These are phyloP conservation scores for Cytospora chrysosperma DNA, from an alignment of 2,329 filamentous ascomycete genomes.

Conservation along the genomic window DNA sequence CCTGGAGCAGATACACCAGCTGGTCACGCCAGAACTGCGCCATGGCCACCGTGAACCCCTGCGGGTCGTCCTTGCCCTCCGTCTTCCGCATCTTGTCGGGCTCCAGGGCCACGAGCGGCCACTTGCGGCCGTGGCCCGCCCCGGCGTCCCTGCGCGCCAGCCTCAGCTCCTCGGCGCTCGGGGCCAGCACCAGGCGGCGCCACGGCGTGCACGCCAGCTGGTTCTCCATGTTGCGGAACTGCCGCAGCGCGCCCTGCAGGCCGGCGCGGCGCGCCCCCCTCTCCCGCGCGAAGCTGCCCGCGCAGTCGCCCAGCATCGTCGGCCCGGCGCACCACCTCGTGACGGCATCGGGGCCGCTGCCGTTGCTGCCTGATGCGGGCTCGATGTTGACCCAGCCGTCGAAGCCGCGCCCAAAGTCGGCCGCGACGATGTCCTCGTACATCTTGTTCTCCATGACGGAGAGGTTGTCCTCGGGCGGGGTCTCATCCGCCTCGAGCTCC, in stretches of 20 bases:
- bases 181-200: conserved; percentile 39
- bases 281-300: conserved; percentile 33
- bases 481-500: neutral
- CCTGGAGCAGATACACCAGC: conserved; percentile 8
- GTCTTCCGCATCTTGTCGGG: conserved; percentile 9
- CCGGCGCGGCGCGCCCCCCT: conserved; percentile 46
- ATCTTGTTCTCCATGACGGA: conserved; percentile 35
- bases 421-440: conserved; percentile 37
- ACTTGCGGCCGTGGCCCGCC: conserved; percentile 14
- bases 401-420: conserved; percentile 3
- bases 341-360: conserved; percentile 17
- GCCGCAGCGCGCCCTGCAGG: conserved; percentile 43
- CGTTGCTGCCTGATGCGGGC: conserved; percentile 22
- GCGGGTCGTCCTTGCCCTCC: conserved; percentile 24
- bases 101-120: conserved; percentile 11
- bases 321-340: conserved; percentile 3
- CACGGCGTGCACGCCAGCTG: conserved; percentile 36
- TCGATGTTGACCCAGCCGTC: conserved; percentile 25
- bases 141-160: conserved; percentile 24
- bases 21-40: conserved; percentile 20
- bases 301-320: conserved; percentile 3
- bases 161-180: conserved; percentile 29
- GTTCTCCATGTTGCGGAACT: conserved; percentile 40
- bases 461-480: conserved; percentile 32
- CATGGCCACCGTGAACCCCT: conserved; percentile 24